phyloP scores from a whole-genome alignment of 2,329 filamentous ascomycete genomes.

The Claviceps arundinis region DNA sequence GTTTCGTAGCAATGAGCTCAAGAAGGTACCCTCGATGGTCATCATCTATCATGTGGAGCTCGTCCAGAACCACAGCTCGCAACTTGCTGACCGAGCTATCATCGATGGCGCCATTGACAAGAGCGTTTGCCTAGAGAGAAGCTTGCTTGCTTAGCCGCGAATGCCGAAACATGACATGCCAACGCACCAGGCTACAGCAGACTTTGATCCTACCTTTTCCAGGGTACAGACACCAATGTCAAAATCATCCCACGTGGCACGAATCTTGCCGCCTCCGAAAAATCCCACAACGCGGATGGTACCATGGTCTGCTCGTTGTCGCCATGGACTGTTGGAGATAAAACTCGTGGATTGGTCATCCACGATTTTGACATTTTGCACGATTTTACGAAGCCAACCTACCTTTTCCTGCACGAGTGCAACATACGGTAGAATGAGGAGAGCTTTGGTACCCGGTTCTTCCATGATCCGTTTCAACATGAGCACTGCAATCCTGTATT shows the following conservation, averaged over 20 bases:
- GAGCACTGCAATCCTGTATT: constrained; percentile 32
- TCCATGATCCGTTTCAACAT: constrained; percentile 61
- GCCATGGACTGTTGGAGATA: constrained; percentile 32
- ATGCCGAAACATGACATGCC: neutral
- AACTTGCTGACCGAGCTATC: constrained; percentile 53
- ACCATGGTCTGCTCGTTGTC: constrained; percentile 41
- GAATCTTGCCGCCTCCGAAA: constrained; percentile 59
- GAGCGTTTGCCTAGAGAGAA: constrained; percentile 49
- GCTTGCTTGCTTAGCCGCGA: constrained; percentile 2
- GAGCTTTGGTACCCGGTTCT: constrained; percentile 49
- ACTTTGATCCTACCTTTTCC: constrained; percentile 43
- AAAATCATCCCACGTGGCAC: constrained; percentile 56
- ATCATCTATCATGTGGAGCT: constrained; percentile 74
- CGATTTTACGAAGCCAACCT: constrained; percentile 55
- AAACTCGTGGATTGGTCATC: constrained; percentile 19
- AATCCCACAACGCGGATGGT: constrained; percentile 56
- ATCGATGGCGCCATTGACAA: constrained; percentile 61
- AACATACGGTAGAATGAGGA: constrained; percentile 64
- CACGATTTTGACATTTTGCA: constrained; percentile 31
- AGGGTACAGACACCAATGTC: constrained; percentile 71
- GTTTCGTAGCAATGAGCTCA: constrained; percentile 60
- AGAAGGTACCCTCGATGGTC: constrained; percentile 62
- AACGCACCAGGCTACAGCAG: neutral
- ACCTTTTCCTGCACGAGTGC: constrained; percentile 71
- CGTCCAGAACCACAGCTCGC: constrained; percentile 57